A percentile compares a stretch with the other conserved stretches of the same genome.
These are phyloP conservation scores for Mycena venus DNA, from an alignment of 768 basidiomycete species.

Conservation along the genomic window DNA sequence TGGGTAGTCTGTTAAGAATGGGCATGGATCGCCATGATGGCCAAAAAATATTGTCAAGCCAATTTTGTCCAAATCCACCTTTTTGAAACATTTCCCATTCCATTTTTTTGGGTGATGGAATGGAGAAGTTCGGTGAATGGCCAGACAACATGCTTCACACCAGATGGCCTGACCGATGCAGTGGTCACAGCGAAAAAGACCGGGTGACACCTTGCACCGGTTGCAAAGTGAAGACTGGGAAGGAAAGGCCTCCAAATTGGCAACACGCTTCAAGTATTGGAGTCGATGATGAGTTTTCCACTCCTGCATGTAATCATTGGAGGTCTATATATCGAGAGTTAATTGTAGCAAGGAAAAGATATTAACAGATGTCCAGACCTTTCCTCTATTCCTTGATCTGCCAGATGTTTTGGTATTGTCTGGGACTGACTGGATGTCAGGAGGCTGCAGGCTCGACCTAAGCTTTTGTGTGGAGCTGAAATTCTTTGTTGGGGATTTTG, in stretches of 20 bases:
- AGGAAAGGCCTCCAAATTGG: no score
- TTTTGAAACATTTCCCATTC: not conserved
- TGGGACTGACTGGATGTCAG: not conserved
- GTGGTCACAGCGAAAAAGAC: not conserved
- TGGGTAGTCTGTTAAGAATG: not conserved
- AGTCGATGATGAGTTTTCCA: not conserved
- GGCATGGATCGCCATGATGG: not conserved
- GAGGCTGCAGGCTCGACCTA: no score
- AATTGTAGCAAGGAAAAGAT: no score
- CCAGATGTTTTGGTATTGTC: not conserved
- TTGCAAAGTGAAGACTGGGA: no score
- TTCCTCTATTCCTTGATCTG: not conserved
- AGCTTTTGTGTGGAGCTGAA: no score
- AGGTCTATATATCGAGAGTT: not conserved
- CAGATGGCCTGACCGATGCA: not conserved
- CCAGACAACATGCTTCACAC: not conserved
- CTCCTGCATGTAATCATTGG: not conserved
- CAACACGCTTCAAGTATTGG: no score
- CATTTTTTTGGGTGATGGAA: not conserved
- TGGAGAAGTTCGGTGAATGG: not conserved
- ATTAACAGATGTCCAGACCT: not conserved
- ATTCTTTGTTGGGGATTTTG: not conserved
- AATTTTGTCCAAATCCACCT: not conserved
- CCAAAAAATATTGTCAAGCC: not conserved
- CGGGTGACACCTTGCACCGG: no score